Base-by-base conservation (phyloP, 352 stramenopile species). In the Globisporangium carolinianum region DNA sequence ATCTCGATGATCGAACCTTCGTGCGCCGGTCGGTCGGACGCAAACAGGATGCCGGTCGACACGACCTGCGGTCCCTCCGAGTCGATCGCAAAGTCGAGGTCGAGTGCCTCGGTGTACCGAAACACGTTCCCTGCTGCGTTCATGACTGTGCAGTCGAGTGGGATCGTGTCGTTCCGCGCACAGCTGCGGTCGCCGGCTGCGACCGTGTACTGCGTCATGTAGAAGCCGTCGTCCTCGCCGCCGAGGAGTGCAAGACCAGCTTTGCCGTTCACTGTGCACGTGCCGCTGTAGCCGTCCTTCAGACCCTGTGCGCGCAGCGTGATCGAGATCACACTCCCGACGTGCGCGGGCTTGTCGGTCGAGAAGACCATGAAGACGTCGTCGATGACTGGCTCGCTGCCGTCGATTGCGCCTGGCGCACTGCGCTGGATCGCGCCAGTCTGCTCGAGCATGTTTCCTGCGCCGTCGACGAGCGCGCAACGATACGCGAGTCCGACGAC, bases 121-220 rank as follows among this genome's bases (percentile, higher is more conserved):
- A 60, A 76, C 24, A 62, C 62, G 51, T 81, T 84, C 5, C 73
- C 75, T 0, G 67, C 74, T 17, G 47, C 36, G 56, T 82, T 87
- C 1, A 52, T 41, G 5, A 87, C 65, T 0, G 71, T 47, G 43
- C 76, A 87, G 41, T 72, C 65, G 15, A 87, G 50, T 5, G 66
- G 68, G 53, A 87, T 66, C 46, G 71, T 67, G 14, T 58, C 51
- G 43, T 66, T 61, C 12, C 71, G 59, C 18, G 63, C 62, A 4
- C 72, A 54, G 53, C 69, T 79, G 12, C 17, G 48, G 48, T 87
- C 76, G 32, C 74, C 76, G 4, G 64, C 54, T 9, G 61, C 35
- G 35, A 87, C 71, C 5, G 71, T 82, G 63, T 87, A 87, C 57
- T 87, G 74, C 45, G 75, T 77, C 72, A 87, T 80, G 54, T 87